Base-by-base conservation (phyloP, 495 filamentous ascomycete genomes). In the Parathielavia hyrcaniae region DNA sequence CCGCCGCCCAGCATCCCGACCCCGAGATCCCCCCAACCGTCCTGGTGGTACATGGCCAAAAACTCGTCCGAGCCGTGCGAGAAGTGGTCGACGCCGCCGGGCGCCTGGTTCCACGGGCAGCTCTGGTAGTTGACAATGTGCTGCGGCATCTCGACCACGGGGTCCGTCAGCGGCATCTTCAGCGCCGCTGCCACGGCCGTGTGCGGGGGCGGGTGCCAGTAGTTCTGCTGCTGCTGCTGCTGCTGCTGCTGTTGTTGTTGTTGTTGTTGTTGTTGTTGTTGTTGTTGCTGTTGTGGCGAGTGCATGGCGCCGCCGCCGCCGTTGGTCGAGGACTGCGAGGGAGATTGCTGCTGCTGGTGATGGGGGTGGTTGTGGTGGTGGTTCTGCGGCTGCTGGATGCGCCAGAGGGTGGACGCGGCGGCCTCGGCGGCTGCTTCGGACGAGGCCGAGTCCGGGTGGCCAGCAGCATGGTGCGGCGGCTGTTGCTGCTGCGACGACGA, bases 61-160 rank as follows among this genome's bases (percentile, higher is more conserved):
- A 61, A 8, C 19, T 64, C 51, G 44, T 68, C 64, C 7, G 62
- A 56, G n/a, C 75, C 75, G 55, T 71, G 68, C 36, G 75, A 68
- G 56, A 77, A 77, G 50, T 68, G 67, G 45, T 70, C 69, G 5
- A 76, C 63, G 16, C 73, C 72, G 2, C 75, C 75, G 9, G 73
- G 72, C 30, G 58, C 26, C 55, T 65, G 50, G 59, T 61, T 32
- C 74, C 69, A 64, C 59, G 71, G 67, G 57, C 67, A 39, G 14
- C 55, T 57, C 55, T 73, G 67, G 54, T 70, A 67, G 19, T 65
- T 60, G 9, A 64, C 61, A 16, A 77, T 56, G 12, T 65, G 65
- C 10, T 65, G 59, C 43, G 53, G 58, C 11, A 71, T 65, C 22
- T 67, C 61, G 52, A 63, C 38, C n/a, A 47, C 41, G 26, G 61